Percentiles rank a stretch among this genome's conserved stretches.
Evolutionary conservation across 1,139 yeast species (phyloP).

Genomic region (Yamadazyma atlantica): DNA sequence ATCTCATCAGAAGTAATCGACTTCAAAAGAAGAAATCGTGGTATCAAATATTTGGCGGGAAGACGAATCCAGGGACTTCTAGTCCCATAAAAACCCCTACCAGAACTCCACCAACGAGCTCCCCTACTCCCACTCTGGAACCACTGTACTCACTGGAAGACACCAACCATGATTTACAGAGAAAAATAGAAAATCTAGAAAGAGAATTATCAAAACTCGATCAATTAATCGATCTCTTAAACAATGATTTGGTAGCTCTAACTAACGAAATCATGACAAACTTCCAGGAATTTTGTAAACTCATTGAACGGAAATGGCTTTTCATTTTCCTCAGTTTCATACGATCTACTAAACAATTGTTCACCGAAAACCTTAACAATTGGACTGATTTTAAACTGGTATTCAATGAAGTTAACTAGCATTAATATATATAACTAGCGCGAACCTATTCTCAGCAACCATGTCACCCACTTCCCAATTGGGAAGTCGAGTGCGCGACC

Average conservation of each 20-base stretch:
- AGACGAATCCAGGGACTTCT: constrained; percentile 16
- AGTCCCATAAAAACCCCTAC: constrained; percentile 9
- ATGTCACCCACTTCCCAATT: neutral
- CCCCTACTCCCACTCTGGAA: too few species aligned
- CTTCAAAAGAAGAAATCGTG: constrained; percentile 34
- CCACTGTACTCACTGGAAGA: too few species aligned
- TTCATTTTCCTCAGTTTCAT: constrained; percentile 38
- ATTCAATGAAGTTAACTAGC: constrained; percentile 6
- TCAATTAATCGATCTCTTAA: constrained; percentile 40
- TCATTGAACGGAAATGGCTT: constrained; percentile 45
- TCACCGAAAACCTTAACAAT: constrained; percentile 36
- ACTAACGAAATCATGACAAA: constrained; percentile 32
- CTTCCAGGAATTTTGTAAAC: constrained; percentile 30
- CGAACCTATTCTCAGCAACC: too few species aligned
- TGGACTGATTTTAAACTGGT: constrained; percentile 37
- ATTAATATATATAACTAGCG: neutral
- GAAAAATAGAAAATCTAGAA: constrained; percentile 31
- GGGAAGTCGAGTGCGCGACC: neutral
- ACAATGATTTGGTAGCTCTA: constrained; percentile 35
- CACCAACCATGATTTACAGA: neutral
- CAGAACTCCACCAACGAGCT: neutral
- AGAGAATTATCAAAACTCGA: constrained; percentile 43
- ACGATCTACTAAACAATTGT: constrained; percentile 36
- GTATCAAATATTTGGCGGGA: constrained; percentile 49
- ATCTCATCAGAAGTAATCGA: constrained; percentile 29